Evolutionary conservation across 352 stramenopile species (phyloP).

Genomic region (Globisporangium sylvaticum): DNA sequence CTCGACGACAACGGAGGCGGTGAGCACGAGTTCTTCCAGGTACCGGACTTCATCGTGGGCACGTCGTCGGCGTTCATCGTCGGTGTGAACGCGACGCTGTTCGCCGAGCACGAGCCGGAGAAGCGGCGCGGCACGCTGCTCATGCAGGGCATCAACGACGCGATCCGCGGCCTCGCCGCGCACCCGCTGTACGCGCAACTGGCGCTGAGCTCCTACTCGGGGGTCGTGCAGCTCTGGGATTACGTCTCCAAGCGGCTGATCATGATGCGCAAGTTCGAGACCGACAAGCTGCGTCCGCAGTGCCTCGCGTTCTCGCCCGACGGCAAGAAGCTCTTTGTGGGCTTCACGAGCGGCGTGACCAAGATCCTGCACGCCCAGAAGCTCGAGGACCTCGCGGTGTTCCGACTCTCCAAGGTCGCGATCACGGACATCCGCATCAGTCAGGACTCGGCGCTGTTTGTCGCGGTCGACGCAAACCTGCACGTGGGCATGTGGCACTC

Average conservation of each 20-base stretch:
- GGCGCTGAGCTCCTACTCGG: constrained; percentile 76
- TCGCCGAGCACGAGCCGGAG: constrained; percentile 84
- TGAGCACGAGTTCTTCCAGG: constrained; percentile 51
- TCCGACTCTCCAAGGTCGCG: constrained; percentile 59
- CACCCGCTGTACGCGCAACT: constrained; percentile 77
- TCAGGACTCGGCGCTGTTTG: constrained; percentile 66
- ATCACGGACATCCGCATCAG: constrained; percentile 83
- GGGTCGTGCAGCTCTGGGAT: constrained; percentile 90
- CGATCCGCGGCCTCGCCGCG: constrained; percentile 74
- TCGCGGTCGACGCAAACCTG: constrained; percentile 66
- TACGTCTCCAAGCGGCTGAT: constrained; percentile 79
- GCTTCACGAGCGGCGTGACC: constrained; percentile 83
- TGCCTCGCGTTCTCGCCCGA: constrained; percentile 78
- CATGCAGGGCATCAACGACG: constrained; percentile 88
- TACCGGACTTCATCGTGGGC: constrained; percentile 90
- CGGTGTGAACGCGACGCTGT: constrained; percentile 68
- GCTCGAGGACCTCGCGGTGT: constrained; percentile 74
- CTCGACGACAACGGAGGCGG: constrained; percentile 12
- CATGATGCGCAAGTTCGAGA: constrained; percentile 77
- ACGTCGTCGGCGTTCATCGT: constrained; percentile 88
- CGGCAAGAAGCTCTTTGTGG: constrained; percentile 78
- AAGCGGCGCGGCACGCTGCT: constrained; percentile 86
- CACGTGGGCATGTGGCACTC: constrained; percentile 77
- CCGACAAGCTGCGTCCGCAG: constrained; percentile 62
- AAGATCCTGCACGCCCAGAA: constrained; percentile 77